Evolutionary conservation across 371 early-diverging fungal genomes (phyloP).

Genomic region (Mortierella sp.): DNA sequence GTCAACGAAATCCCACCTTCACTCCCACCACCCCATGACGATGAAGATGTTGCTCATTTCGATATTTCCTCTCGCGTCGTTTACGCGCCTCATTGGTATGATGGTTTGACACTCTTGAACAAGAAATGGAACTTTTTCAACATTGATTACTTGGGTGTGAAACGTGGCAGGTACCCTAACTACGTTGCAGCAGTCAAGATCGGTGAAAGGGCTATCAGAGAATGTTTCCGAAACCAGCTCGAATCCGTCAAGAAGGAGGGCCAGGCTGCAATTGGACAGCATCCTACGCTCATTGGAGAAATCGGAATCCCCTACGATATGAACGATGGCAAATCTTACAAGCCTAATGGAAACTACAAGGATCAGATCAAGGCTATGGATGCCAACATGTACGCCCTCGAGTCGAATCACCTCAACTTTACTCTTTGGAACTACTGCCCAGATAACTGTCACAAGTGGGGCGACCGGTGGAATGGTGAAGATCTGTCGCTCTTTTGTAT

Average conservation of each 20-base stretch:
- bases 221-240: slow-evolving; percentile 71
- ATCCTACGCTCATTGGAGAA: slow-evolving; percentile 78
- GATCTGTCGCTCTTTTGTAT: slow-evolving; percentile 66
- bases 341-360: slow-evolving; percentile 57
- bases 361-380: slow-evolving; percentile 78
- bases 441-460: slow-evolving; percentile 70
- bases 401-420: slow-evolving; percentile 70
- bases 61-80: slow-evolving; percentile 62
- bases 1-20: slow-evolving; percentile 71
- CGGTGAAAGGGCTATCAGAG: slow-evolving; percentile 70
- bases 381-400: slow-evolving; percentile 75
- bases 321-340: slow-evolving; percentile 59
- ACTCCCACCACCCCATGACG: slow-evolving; percentile 56
- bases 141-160: slow-evolving; percentile 73
- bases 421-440: slow-evolving; percentile 79
- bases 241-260: slow-evolving; percentile 69
- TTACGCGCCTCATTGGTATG: slow-evolving; percentile 85
- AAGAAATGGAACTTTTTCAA: slow-evolving; percentile 78
- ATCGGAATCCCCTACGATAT: slow-evolving; percentile 84
- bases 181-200: slow-evolving; percentile 68
- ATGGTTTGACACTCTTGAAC: slow-evolving; percentile 76
- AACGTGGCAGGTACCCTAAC: slow-evolving; percentile 72
- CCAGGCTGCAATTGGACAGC: slow-evolving; percentile 56
- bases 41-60: slow-evolving; percentile 55
- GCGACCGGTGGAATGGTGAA: slow-evolving; percentile 83